Evolutionary conservation across 768 basidiomycete genomes (phyloP).

Genomic region (Lactarius trivialis): DNA sequence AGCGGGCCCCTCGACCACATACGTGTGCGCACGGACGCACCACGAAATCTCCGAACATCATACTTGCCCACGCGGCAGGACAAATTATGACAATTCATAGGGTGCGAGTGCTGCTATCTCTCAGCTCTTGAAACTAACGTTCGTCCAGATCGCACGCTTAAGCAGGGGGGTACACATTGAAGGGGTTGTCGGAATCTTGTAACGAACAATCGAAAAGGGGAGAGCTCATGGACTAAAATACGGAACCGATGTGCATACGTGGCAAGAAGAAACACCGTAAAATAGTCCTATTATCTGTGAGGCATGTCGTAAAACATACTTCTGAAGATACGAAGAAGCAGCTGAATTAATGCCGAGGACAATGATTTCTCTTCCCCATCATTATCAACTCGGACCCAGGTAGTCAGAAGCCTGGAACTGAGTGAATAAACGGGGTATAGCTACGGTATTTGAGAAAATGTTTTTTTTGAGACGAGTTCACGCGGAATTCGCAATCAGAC

Average conservation of each 20-base stretch:
- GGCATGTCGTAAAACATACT: constrained; percentile 19
- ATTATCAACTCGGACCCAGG: constrained; percentile 21
- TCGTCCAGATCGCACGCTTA: neutral
- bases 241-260: too few species aligned
- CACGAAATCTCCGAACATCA: neutral
- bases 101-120: neutral
- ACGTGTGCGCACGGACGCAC: neutral
- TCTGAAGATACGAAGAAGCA: constrained; percentile 12
- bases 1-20: constrained; percentile 22
- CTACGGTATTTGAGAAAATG: neutral
- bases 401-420: constrained; percentile 7
- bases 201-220: neutral
- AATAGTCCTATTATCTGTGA: neutral
- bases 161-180: too few species aligned
- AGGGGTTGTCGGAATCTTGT: neutral
- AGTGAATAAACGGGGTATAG: constrained; percentile 14
- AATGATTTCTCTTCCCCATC: constrained; percentile 11
- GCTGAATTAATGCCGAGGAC: constrained; percentile 16
- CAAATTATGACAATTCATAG: neutral
- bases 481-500: too few species aligned
- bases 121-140: neutral
- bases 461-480: neutral
- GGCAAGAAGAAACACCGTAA: too few species aligned
- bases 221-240: neutral
- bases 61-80: neutral